Base-by-base conservation (phyloP, 2,329 filamentous ascomycete species). In the Metarhizium album region DNA sequence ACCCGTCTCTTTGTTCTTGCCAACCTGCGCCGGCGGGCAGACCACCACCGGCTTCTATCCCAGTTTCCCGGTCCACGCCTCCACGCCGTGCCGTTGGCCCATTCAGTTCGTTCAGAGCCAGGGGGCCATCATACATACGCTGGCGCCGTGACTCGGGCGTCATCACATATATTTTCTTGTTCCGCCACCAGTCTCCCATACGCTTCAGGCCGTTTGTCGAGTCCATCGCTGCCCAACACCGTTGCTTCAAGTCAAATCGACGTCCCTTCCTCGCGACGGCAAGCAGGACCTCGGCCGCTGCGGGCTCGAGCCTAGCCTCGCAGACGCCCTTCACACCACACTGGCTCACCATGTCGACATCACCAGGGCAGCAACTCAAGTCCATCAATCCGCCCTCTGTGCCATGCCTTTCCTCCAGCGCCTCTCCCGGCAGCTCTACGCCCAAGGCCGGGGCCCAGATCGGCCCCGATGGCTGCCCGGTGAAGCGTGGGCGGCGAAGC, bases 401-500 rank as follows among this genome's bases (percentile, higher is more conserved):
- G 4, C 20, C n/a, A 24, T 16, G 11, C 20, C 4, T 16, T 29
- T 43, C 45, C 27, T 29, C 45, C 31, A 35, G 3, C 18, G 20
- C 9, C 29, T 22, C 11, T 16, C 27, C 9, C 27, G n/a, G 16
- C 9, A 18, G 31, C 35, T 50, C 33, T 2, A 31, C 6, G 14
- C 24, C 45, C 13, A 31, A 42, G 11, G 9, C 46, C 5, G 33
- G 23, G 9, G 7, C 8, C n/a, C 27, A 33, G 7, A n/a, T 18
- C 18, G 38, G 18, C 13, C 24, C 45, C 16, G 46, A 45, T 43
- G 40, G 4, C 20, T 42, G 42, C 31, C 42, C 47, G 4, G 48
- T 62, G 35, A 77, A 72, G 60, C 70, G 75, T 48, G 68, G 68
- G 14, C 70, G 78, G 50, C 74, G 70, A 27, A 81, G 78, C 62